Percentiles rank a stretch among this genome's conserved stretches.
These are phyloP conservation scores for Mycena indigotica DNA, from an alignment of 768 basidiomycete genomes.

Conservation along the genomic window DNA sequence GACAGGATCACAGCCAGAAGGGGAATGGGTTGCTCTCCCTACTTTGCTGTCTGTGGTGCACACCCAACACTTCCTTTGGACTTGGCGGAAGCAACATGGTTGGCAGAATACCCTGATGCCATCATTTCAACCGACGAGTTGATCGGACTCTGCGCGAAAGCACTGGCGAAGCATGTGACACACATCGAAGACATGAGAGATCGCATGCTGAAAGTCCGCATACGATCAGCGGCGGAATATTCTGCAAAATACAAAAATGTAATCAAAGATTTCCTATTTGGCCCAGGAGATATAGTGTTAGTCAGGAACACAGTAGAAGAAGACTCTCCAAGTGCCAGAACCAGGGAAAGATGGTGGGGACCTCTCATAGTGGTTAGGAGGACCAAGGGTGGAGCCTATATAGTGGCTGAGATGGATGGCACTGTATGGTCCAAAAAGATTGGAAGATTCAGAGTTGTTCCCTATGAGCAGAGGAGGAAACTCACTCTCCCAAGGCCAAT, in stretches of 20 bases:
- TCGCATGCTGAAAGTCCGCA: constrained; percentile 13
- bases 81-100: constrained; percentile 30
- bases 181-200: constrained; percentile 23
- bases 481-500: constrained; percentile 2
- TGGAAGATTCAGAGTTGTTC: constrained; percentile 11
- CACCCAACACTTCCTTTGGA: constrained; percentile 28
- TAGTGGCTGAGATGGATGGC: constrained; percentile 16
- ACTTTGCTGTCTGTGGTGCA: constrained; percentile 24
- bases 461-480: constrained; percentile 7
- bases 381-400: constrained; percentile 16
- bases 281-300: constrained; percentile 27
- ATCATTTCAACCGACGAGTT: constrained; percentile 21
- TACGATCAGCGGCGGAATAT: constrained; percentile 16
- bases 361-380: constrained; percentile 25
- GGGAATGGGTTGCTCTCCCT: constrained; percentile 24
- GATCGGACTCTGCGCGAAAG: constrained; percentile 18
- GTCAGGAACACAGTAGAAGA: constrained; percentile 26
- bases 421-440: constrained; percentile 12
- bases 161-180: constrained; percentile 14
- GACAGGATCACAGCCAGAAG: constrained; percentile 19
- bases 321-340: constrained; percentile 21
- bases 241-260: constrained; percentile 20
- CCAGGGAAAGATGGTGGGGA: constrained; percentile 26
- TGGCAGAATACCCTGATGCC: constrained; percentile 19
- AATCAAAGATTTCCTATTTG: constrained; percentile 18